These are phyloP conservation scores for Aspergillus homomorphus DNA, from an alignment of 495 filamentous ascomycete species.

Conservation along the genomic window DNA sequence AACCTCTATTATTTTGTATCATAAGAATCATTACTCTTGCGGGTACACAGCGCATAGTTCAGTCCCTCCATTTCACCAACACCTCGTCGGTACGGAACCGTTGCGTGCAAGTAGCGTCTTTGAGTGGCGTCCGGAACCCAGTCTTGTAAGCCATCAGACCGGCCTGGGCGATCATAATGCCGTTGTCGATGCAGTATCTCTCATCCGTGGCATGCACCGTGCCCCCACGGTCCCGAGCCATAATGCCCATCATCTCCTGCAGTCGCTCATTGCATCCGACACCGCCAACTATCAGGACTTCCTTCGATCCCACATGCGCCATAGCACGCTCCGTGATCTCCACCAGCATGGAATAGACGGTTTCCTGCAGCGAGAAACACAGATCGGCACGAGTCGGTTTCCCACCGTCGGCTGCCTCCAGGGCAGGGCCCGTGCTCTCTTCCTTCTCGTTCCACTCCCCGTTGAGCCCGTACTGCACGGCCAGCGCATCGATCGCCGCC, in stretches of 20 bases:
- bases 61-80: constrained; percentile 82
- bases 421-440: constrained; percentile 25
- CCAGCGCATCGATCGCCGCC: constrained; percentile 74
- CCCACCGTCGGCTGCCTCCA: constrained; percentile 31
- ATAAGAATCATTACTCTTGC: constrained; percentile 3
- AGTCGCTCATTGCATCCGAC: constrained; percentile 95
- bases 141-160: constrained; percentile 79
- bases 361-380: constrained; percentile 94
- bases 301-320: constrained; percentile 88
- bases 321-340: constrained; percentile 98
- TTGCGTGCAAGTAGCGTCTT: constrained; percentile 88
- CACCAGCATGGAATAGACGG: constrained; percentile 92
- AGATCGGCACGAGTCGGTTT: constrained; percentile 77
- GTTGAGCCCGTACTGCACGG: constrained; percentile 55
- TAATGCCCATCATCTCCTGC: constrained; percentile 97
- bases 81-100: constrained; percentile 95
- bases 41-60: constrained; percentile 6
- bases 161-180: constrained; percentile 99
- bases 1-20: constrained; percentile 2
- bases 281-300: constrained; percentile 95
- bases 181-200: constrained; percentile 97
- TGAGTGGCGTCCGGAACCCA: constrained; percentile 70
- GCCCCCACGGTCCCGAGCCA: constrained; percentile 88
- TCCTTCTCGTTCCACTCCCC: constrained; percentile 35
- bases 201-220: constrained; percentile 94